Base-by-base conservation (phyloP, 1,284 basidiomycete species). In the Phlebopus sp. region DNA sequence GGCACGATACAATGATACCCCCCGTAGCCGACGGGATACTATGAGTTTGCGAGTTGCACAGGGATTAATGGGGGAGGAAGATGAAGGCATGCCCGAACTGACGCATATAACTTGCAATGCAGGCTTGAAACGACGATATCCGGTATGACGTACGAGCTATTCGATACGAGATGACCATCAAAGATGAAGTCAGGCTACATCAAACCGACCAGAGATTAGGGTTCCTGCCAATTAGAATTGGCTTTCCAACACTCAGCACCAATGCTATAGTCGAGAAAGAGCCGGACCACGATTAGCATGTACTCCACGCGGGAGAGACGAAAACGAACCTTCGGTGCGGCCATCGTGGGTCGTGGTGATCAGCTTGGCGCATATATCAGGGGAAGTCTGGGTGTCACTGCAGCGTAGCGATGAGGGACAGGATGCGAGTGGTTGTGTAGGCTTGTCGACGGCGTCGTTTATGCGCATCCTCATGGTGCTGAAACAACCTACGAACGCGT, bases 91-190 rank as follows among this genome's bases (percentile, higher is more conserved):
- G 23, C 37, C 19, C 44, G 21, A 47, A 67, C 71, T 55, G 53
- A 85, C 86, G 82, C 88, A 74, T 87, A 84, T 73, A 90, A 63
- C 62, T 85, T 86, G 74, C 86, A 90, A 59, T 90, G 86, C 15
- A 86, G 54, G 37, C 74, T 78, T 5, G 85, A 88, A 17, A 86
- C 78, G 25, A 78, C 72, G 7, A 67, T 60, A 47, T 86, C 72
- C 14, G 69, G 52, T 21, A 79, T 65, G 17, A 78, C 71, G 47
- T 79, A 79, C 15, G 75, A 71, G 56, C 77, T 79, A 44, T 18
- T 31, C 32, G 44, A 32, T n/a, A 18, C 32, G 9, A 11, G 27
- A 11, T 29, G 42, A 34, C 38, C 46, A 44, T 37, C 17, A 37
- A 39, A 46, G 43, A 36, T 36, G 19, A 41, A 27, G 37, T 34